Conservation (phyloP, 192 early-diverging fungal species). For the Gamsiella multidivaricata region DNA sequence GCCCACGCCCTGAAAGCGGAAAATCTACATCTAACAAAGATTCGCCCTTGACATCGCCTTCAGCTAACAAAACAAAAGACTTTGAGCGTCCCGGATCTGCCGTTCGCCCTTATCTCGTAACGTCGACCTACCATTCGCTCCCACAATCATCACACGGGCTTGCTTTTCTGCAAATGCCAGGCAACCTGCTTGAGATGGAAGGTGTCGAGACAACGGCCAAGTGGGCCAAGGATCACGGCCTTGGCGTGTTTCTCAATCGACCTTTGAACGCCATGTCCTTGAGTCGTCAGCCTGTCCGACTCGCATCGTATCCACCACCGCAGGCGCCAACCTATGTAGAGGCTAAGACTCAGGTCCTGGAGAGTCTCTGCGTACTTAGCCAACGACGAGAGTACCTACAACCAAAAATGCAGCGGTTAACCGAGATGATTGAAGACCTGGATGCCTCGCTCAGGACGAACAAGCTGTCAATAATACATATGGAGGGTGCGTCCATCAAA, state of each 20-base stretch:
- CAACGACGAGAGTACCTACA: constrained; percentile 3
- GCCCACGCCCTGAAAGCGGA: neutral
- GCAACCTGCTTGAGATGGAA: constrained; percentile 49
- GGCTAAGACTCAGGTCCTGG: constrained; percentile 10
- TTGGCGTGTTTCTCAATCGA: constrained; percentile 53
- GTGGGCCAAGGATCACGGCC: constrained; percentile 54
- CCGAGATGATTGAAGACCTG: constrained; percentile 14
- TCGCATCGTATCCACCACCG: constrained; percentile 50
- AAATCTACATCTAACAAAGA: too few species aligned
- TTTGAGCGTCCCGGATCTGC: too few species aligned
- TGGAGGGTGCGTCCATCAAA: constrained; percentile 20
- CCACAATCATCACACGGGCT: constrained; percentile 32
- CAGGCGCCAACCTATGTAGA: constrained; percentile 20
- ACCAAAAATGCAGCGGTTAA: constrained; percentile 26
- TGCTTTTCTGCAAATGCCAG: constrained; percentile 49
- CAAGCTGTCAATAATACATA: constrained; percentile 23
- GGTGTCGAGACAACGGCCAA: constrained; percentile 50
- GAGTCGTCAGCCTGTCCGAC: constrained; percentile 27
- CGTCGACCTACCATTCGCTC: too few species aligned
- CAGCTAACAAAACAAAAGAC: too few species aligned
- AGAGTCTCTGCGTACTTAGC: neutral
- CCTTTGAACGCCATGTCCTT: constrained; percentile 54
- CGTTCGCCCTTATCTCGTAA: neutral
- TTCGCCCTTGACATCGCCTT: too few species aligned
- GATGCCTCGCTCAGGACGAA: constrained; percentile 9